Base-by-base conservation (phyloP, 2,329 filamentous ascomycete genomes). In the Aspergillus novofumigatus region DNA sequence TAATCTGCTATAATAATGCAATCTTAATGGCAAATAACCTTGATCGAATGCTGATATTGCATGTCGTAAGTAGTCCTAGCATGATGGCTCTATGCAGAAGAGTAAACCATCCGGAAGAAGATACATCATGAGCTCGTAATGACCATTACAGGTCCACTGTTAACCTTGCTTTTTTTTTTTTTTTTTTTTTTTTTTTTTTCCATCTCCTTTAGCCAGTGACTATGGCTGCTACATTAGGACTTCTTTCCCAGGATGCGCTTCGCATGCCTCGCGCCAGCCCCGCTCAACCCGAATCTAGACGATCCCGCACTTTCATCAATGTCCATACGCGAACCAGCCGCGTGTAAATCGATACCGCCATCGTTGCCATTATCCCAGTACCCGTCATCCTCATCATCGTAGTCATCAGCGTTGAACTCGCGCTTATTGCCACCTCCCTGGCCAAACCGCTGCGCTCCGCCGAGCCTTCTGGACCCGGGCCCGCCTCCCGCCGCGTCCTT, bases 181-280 rank as follows among this genome's bases (percentile, higher is more conserved):
- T n/a, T n/a, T n/a, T n/a, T n/a, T n/a, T n/a, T n/a, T n/a, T n/a
- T n/a, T n/a, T n/a, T n/a, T n/a, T n/a, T n/a, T 17, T 20, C 20
- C 38, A 42, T 42, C 26, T 28, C 26, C 9, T 28, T 8, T 9
- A 28, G n/a, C n/a, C n/a, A n/a, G 26, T 21, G n/a, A 25, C 38
- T 47, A 49, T n/a, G 14, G 41, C 42, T 51, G 4, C 14, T 17
- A 32, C n/a, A 55, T 65, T 61, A 74, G 49, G 61, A 61, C 54
- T 72, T 74, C 58, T 69, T 71, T 28, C 72, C 72, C 29, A 76
- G 62, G 49, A 75, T 59, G 48, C 74, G 65, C 58, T 76, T 77
- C 3, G 65, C 68, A 60, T 71, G 70, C 56, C 70, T 69, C 20
- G 59, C 56, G 55, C 49, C 65, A 38, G 50, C 51, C 26, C 58